Conservation (phyloP, 225 moss, liverwort and hornwort species). For the Polytrichum formosum region DNA sequence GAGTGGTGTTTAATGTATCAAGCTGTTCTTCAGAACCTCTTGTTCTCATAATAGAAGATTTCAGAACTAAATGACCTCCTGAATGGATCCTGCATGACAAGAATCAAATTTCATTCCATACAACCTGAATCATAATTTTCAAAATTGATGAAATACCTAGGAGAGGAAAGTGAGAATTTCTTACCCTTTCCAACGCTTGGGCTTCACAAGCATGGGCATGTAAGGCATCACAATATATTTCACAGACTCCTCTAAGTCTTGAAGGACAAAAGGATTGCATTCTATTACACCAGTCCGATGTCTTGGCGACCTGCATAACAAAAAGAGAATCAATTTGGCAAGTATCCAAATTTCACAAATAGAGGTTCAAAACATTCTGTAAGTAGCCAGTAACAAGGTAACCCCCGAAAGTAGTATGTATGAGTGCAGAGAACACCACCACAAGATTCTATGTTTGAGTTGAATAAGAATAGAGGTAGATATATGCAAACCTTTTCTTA, state of each 20-base stretch:
- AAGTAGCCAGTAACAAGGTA: no score
- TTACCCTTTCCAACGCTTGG: slow-evolving; percentile 48
- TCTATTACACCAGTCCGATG: slow-evolving; percentile 50
- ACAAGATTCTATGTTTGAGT: no score
- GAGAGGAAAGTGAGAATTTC: background rate
- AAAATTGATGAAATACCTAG: background rate
- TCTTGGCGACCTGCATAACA: no score
- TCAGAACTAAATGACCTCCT: slow-evolving; percentile 9
- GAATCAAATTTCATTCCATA: background rate
- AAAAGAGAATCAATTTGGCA: no score
- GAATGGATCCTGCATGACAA: slow-evolving; percentile 1
- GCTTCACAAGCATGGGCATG: slow-evolving; percentile 62
- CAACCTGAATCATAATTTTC: background rate
- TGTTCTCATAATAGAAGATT: slow-evolving; percentile 7
- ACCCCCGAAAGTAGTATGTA: no score
- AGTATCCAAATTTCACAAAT: no score
- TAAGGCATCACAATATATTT: slow-evolving; percentile 54
- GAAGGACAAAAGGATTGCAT: slow-evolving; percentile 39
- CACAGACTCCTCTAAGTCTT: slow-evolving; percentile 52
- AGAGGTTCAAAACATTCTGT: background rate
- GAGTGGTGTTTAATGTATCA: background rate
- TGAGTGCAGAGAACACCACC: no score
- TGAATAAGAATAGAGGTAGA: no score
- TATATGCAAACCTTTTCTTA: background rate
- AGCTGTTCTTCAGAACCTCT: slow-evolving; percentile 5